Evolutionary conservation across 2,329 filamentous ascomycete genomes (phyloP), one percentile per base, ranked within the genome.

Genomic region (Aspergillus sclerotialis): DNA sequence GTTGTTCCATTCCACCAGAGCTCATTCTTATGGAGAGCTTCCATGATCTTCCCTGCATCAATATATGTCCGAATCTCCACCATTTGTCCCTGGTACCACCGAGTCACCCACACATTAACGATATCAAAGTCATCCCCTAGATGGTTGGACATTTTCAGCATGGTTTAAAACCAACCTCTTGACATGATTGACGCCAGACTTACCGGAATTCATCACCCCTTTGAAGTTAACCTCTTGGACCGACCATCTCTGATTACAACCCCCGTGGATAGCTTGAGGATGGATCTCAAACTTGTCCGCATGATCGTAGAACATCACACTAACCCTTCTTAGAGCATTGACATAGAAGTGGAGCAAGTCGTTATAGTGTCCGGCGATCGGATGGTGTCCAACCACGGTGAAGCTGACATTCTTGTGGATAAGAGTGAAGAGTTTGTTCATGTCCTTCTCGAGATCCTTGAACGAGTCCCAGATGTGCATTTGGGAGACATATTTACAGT

Each of bases 311-410:
- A 56, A 56, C 25, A 49, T 26, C 17, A 52, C 38, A 18, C 47
- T 52, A 8, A 58, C 50, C 10, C 55, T 42, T 6, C 52, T 44
- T 17, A 59, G 33, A 3, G 55, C 55, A 33, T 59, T 58, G 27
- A 59, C 51, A 14, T 53, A 56, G 30, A 58, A 58, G 43, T 58
- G 53, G 33, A 55, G 36, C 34, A 58, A 40, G 16, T 58, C 55
- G 16, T 46, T 35, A 23, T 59, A 59, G 30, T 43, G 49, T 2
- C 56, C 56, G 6, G 54, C 53, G 12, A 56, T 49, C 2, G 56
- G 55, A 25, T 58, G 54, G 30, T 56, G 50, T 9, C 55, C 55
- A 8, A 58, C 47, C 8, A 59, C 52, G 2, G 52, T 55, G 36
- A 58, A 58, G 28, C 38, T 45, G 17, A 58, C 53, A 28, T 58